phyloP scores from a whole-genome alignment of 768 basidiomycete genomes.

The Daedaleopsis sinensis region DNA sequence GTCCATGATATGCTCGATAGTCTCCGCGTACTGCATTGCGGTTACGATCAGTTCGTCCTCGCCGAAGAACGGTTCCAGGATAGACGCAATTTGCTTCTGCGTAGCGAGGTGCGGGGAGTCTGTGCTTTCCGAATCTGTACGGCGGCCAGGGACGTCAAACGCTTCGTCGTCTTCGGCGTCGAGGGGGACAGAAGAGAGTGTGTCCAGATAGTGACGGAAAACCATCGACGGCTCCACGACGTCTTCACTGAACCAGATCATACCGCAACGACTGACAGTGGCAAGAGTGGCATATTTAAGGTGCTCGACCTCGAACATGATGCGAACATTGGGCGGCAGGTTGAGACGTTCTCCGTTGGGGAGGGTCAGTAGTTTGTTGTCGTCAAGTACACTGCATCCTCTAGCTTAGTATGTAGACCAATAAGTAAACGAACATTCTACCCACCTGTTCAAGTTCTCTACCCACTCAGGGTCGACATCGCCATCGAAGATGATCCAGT shows the following conservation, averaged over 20 bases:
- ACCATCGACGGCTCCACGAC: constrained; percentile 92
- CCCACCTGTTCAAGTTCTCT: constrained; percentile 96
- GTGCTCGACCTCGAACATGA: constrained; percentile 99
- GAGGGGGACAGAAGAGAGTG: constrained; percentile 71
- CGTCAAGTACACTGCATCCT: constrained; percentile 86
- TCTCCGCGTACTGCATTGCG: constrained; percentile 77
- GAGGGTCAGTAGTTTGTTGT: constrained; percentile 95
- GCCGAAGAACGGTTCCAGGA: constrained; percentile 82
- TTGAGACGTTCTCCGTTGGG: constrained; percentile 99
- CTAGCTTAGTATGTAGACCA: neutral
- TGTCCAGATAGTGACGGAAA: constrained; percentile 84
- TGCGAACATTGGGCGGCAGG: constrained; percentile 93
- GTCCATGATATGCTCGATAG: constrained; percentile 99
- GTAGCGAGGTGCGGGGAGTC: constrained; percentile 67
- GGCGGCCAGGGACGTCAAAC: constrained; percentile 62
- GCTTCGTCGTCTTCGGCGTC: constrained; percentile 90
- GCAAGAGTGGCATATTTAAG: constrained; percentile 96
- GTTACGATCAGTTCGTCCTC: constrained; percentile 80
- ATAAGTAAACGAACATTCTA: constrained; percentile 1
- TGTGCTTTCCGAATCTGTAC: constrained; percentile 51
- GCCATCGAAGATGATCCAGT: constrained; percentile 99
- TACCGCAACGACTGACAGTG: constrained; percentile 99
- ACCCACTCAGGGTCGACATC: constrained; percentile 99
- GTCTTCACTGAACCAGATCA: constrained; percentile 99
- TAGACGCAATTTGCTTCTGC: constrained; percentile 72